Percentiles rank a stretch among this genome's conserved stretches.
phyloP scores from a whole-genome alignment of 495 filamentous ascomycete species.

The Talaromyces nanjingensis region DNA sequence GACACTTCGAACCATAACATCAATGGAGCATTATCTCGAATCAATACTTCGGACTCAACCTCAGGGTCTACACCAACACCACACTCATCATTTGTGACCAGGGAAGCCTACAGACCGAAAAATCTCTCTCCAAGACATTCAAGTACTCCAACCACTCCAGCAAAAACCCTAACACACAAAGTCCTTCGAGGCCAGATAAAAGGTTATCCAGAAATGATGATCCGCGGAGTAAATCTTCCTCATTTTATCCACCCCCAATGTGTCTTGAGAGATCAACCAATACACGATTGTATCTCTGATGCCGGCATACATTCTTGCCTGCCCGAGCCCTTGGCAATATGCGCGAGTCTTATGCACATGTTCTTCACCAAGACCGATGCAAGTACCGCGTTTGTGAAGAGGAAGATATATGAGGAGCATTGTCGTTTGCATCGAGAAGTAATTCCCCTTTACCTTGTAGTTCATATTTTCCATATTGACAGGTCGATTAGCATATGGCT shows the following conservation, averaged over 20 bases:
- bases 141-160: background rate
- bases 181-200: background rate
- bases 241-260: constrained; percentile 2
- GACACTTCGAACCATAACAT: background rate
- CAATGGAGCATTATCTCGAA: background rate
- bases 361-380: background rate
- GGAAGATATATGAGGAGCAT: background rate
- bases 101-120: background rate
- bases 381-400: background rate
- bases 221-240: background rate
- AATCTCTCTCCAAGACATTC: background rate
- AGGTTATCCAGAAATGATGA: background rate
- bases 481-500: background rate
- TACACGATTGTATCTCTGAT: background rate
- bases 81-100: background rate
- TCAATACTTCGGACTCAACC: background rate
- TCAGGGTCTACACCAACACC: background rate
- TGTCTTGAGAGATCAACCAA: background rate
- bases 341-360: constrained; percentile 4
- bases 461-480: background rate
- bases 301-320: background rate
- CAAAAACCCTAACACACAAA: background rate
- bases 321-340: background rate
- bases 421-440: background rate
- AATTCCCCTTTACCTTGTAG: background rate